These are phyloP conservation scores for Gossypium anomalum DNA, from an alignment of 345 rosid species.

Conservation along the genomic window DNA sequence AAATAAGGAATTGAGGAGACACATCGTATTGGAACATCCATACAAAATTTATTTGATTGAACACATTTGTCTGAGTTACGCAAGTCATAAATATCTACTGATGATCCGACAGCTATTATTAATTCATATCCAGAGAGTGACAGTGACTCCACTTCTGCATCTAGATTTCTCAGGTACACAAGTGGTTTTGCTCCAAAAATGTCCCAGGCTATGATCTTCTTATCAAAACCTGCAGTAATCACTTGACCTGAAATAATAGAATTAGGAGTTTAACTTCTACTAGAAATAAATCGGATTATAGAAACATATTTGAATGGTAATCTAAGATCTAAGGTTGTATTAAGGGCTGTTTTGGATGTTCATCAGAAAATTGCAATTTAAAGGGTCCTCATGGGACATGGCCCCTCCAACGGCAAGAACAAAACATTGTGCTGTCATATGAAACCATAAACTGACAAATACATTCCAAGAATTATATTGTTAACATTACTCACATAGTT, in stretches of 20 bases:
- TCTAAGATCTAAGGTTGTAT: neutral
- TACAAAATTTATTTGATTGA: constrained; percentile 42
- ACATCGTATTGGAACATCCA: constrained; percentile 53
- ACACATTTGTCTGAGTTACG: constrained; percentile 52
- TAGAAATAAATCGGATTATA: neutral
- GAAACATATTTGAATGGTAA: neutral
- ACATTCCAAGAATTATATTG: neutral
- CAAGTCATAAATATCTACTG: constrained; percentile 56
- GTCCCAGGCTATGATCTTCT: constrained; percentile 70
- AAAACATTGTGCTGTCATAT: neutral
- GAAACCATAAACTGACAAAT: neutral
- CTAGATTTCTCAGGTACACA: constrained; percentile 24
- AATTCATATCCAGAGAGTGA: constrained; percentile 63
- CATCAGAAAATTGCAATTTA: neutral
- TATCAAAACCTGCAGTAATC: constrained; percentile 76
- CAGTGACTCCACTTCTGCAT: constrained; percentile 56
- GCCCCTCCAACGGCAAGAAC: neutral
- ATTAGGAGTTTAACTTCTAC: neutral
- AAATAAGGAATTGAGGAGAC: constrained; percentile 42
- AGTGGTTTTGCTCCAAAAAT: constrained; percentile 33
- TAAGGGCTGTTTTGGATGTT: neutral
- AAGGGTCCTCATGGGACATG: neutral
- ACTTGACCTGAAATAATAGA: constrained; percentile 47
- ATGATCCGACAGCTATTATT: constrained; percentile 55
- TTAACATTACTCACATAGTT: neutral